Evolutionary conservation across 352 stramenopile species (phyloP).

Genomic region (Phytophthora syringae): DNA sequence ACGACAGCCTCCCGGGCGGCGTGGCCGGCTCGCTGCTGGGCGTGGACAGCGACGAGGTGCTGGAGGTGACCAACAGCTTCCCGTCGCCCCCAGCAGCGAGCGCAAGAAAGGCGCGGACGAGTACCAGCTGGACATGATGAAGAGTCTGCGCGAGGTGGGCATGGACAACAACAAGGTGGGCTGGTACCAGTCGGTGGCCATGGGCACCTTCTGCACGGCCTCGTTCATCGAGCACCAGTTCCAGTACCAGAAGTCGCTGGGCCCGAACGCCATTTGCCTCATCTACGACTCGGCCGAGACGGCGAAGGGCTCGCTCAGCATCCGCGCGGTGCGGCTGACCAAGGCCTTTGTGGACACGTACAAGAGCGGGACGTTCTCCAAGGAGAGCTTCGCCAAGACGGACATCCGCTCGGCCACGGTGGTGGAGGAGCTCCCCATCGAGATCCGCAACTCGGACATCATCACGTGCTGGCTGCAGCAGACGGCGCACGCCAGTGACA

Average conservation of each 20-base stretch:
- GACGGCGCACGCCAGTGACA: slow-evolving; percentile 70
- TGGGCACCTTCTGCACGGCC: slow-evolving; percentile 96
- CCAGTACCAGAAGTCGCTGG: slow-evolving; percentile 97
- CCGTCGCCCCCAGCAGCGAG: slow-evolving; percentile 90
- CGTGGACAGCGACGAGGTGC: slow-evolving; percentile 89
- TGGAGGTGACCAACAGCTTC: slow-evolving; percentile 99
- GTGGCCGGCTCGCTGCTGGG: slow-evolving; percentile 97
- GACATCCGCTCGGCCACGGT: slow-evolving; percentile 90
- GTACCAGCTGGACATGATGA: slow-evolving; percentile 99
- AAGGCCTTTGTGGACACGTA: slow-evolving; percentile 94
- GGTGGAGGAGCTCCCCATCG: slow-evolving; percentile 96
- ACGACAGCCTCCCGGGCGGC: slow-evolving; percentile 93
- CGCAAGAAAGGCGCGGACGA: slow-evolving; percentile 90
- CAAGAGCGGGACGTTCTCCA: slow-evolving; percentile 85
- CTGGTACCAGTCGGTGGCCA: slow-evolving; percentile 98
- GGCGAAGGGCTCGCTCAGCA: slow-evolving; percentile 91
- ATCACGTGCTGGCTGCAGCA: slow-evolving; percentile 95
- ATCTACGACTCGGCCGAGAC: slow-evolving; percentile 98
- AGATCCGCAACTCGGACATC: slow-evolving; percentile 95
- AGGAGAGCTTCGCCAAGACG: slow-evolving; percentile 85
- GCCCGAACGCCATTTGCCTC: slow-evolving; percentile 97
- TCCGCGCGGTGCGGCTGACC: slow-evolving; percentile 97
- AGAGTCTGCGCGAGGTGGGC: slow-evolving; percentile 97
- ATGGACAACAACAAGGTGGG: slow-evolving; percentile 99
- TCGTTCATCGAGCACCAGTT: slow-evolving; percentile 96